Evolutionary conservation across 257 asterid species (phyloP).

Genomic region (Solanum raphanifolium): DNA sequence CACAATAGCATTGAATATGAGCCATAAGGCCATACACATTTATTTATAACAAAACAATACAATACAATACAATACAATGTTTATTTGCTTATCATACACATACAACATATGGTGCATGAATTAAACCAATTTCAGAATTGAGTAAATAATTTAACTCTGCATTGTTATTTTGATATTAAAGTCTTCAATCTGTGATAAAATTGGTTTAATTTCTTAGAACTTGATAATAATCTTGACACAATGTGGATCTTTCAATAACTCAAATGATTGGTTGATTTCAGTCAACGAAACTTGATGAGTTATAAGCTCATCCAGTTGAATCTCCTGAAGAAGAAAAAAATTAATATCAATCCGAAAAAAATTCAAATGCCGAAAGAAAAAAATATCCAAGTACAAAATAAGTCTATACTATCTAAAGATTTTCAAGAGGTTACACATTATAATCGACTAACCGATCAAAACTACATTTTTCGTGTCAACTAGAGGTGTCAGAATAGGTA

Average conservation of each 20-base stretch:
- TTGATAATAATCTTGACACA: conserved; percentile 48
- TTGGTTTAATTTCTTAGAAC: conserved; percentile 8
- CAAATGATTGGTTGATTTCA: conserved; percentile 38
- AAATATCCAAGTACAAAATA: background rate
- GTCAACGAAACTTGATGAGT: conserved; percentile 48
- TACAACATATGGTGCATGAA: background rate
- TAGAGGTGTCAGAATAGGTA: too few species aligned
- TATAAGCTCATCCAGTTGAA: conserved; percentile 39
- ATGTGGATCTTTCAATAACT: conserved; percentile 37
- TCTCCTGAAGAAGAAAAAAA: conserved; percentile 26
- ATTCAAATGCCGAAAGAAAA: background rate
- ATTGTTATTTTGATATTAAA: background rate
- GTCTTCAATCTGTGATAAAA: background rate
- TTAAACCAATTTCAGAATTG: background rate
- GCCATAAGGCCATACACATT: background rate
- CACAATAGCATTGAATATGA: too few species aligned
- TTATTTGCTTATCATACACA: background rate
- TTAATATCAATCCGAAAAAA: background rate
- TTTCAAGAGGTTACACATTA: background rate
- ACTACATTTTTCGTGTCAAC: background rate
- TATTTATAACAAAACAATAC: too few species aligned
- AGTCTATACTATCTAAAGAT: background rate
- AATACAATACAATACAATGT: too few species aligned
- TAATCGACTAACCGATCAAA: background rate
- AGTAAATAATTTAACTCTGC: background rate